Conservation (phyloP, 768 basidiomycete genomes). For the Paxillus ammoniavirescens region DNA sequence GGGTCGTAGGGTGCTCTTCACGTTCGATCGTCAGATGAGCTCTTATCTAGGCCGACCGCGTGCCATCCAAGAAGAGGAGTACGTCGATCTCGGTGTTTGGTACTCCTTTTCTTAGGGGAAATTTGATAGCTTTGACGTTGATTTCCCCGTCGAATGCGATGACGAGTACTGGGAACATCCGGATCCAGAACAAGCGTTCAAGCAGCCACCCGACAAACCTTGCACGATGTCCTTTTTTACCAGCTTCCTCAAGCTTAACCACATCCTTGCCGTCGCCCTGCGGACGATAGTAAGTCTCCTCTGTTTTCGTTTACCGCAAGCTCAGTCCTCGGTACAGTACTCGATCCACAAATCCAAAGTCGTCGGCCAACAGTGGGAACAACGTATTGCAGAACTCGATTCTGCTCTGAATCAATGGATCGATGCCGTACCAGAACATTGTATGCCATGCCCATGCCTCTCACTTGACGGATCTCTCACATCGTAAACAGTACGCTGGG, state of each 20-base stretch:
- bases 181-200: slow-evolving; percentile 49
- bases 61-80: slow-evolving; percentile 73
- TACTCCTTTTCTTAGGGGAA: not conserved
- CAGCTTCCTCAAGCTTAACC: slow-evolving; percentile 52
- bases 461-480: slow-evolving; percentile 4
- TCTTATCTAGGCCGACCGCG: slow-evolving; percentile 63
- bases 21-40: slow-evolving; percentile 33
- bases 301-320: not conserved
- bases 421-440: slow-evolving; percentile 56
- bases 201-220: slow-evolving; percentile 62
- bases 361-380: slow-evolving; percentile 54
- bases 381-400: slow-evolving; percentile 70
- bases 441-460: slow-evolving; percentile 17
- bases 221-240: slow-evolving; percentile 54
- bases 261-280: slow-evolving; percentile 60
- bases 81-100: slow-evolving; percentile 21
- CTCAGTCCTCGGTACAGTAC: slow-evolving; percentile 45
- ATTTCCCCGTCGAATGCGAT: slow-evolving; percentile 62
- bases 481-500: slow-evolving; percentile 38
- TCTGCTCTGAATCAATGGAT: slow-evolving; percentile 79
- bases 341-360: slow-evolving; percentile 65
- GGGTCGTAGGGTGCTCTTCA: slow-evolving; percentile 28
- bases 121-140: slow-evolving; percentile 55
- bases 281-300: slow-evolving; percentile 54
- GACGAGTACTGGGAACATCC: slow-evolving; percentile 64